Evolutionary conservation across 2,329 filamentous ascomycete species (phyloP), one percentile per base, ranked within the genome.

Genomic region (Beauveria rudraprayagi): DNA sequence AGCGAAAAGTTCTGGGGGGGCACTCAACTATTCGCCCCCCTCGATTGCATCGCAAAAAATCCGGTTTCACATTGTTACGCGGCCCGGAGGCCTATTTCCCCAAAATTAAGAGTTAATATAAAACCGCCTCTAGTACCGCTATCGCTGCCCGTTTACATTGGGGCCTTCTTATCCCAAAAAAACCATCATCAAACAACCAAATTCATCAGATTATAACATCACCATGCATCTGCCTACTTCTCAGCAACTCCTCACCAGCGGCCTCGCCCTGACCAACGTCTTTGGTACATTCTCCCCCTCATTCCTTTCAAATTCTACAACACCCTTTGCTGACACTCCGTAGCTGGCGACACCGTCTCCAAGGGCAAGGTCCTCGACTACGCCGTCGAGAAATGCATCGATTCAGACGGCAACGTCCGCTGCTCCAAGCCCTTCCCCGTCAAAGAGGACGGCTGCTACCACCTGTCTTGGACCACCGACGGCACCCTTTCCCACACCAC

Each of bases 361-460:
- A 66, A 71, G 16, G 76, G 76, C 62, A 71, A 68, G 19, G 66
- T 78, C 16, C 66, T 78, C 53, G 76, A 78, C 68, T 78, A 69
- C 67, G 75, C 75, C 0, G 68, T 77, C 0, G 72, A 77, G 60
- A 73, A 73, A 47, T 78, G 76, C 65, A 52, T 73, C 58, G 77
- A 78, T 60, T 43, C 37, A 26, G 71, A 75, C 17, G 73, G 74
- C 40, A 73, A 77, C 64, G 66, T 67, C 37, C 72, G 74, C 22
- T 77, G 75, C 68, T 69, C 71, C 34, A 70, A 73, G 51, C 76
- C 76, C 5, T 78, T 78, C 67, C 64, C 71, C 19, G 76, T 76
- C 22, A 62, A 67, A 22, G 70, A 72, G 54, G 68, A 68, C 41
- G 70, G 69, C 8, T 78, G 76, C 71, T 77, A 78, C 67, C 66